Conservation (phyloP, 805 yeast species). For the Metahyphopichia silvanorum region DNA sequence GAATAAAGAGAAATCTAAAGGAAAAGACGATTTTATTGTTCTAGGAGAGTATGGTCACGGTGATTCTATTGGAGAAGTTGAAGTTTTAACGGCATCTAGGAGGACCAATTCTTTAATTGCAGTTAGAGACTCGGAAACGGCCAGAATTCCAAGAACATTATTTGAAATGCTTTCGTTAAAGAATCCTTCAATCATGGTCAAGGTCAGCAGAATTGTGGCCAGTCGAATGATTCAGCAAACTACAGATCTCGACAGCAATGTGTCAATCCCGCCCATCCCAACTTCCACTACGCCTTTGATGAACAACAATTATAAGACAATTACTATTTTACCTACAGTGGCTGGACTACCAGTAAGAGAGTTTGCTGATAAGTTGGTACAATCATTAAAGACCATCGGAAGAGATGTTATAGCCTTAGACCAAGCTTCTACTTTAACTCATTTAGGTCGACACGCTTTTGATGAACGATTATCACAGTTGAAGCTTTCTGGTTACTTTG, state of each 20-base stretch:
- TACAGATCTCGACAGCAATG: neutral
- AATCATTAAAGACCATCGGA: slow-evolving; percentile 71
- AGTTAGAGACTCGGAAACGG: slow-evolving; percentile 89
- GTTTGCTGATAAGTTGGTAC: slow-evolving; percentile 70
- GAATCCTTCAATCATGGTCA: slow-evolving; percentile 87
- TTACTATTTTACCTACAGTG: slow-evolving; percentile 78
- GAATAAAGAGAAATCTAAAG: slow-evolving; percentile 10
- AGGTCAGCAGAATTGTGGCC: slow-evolving; percentile 82
- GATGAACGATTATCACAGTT: slow-evolving; percentile 75
- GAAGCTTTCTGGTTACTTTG: slow-evolving; percentile 84
- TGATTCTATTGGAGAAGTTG: slow-evolving; percentile 92
- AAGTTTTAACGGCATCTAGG: slow-evolving; percentile 78
- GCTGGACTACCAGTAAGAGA: slow-evolving; percentile 82
- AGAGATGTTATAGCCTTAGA: slow-evolving; percentile 75
- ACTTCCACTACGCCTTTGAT: slow-evolving; percentile 28
- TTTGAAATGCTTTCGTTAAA: slow-evolving; percentile 82
- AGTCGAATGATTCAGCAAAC: slow-evolving; percentile 30
- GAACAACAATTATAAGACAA: slow-evolving; percentile 65
- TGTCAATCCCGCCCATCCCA: slow-evolving; percentile 23
- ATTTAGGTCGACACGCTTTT: slow-evolving; percentile 89
- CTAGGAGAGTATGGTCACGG: slow-evolving; percentile 90
- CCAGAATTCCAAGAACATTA: slow-evolving; percentile 85
- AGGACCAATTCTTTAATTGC: slow-evolving; percentile 74
- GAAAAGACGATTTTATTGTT: slow-evolving; percentile 35
- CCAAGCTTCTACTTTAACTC: slow-evolving; percentile 74